Percentiles rank a stretch among this genome's conserved stretches.
These are phyloP conservation scores for Pseudocercospora vitis DNA, from an alignment of 2,329 filamentous ascomycete genomes.

Conservation along the genomic window DNA sequence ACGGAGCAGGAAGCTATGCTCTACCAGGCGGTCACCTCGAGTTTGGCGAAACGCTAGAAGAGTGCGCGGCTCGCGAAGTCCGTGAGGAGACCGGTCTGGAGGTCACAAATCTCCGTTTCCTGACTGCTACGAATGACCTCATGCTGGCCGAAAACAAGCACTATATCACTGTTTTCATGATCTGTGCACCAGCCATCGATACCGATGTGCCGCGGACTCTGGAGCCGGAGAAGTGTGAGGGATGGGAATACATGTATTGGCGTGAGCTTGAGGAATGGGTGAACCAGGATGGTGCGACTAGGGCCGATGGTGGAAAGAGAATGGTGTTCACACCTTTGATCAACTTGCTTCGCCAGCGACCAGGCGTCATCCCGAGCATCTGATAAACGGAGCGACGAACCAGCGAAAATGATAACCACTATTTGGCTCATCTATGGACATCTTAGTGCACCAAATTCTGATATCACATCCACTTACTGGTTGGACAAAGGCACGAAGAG, in stretches of 20 bases:
- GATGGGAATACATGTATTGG: conserved; percentile 57
- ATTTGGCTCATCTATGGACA: too few species aligned
- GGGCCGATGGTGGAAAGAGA: conserved; percentile 33
- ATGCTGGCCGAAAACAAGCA: conserved; percentile 64
- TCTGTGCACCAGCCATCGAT: conserved; percentile 52
- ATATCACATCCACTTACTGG: too few species aligned
- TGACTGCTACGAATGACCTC: conserved; percentile 66
- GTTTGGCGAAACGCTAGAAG: conserved; percentile 61
- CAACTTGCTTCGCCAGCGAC: conserved; percentile 46
- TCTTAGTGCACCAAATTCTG: too few species aligned
- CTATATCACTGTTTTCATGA: conserved; percentile 72
- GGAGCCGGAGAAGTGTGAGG: conserved; percentile 57
- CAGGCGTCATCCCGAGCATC: conserved; percentile 22
- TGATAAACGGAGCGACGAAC: conserved; percentile 4
- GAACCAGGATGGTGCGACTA: conserved; percentile 28
- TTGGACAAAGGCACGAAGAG: too few species aligned
- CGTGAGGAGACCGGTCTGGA: conserved; percentile 68
- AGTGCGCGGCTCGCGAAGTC: conserved; percentile 66
- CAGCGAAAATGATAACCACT: not conserved
- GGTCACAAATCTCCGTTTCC: conserved; percentile 54
- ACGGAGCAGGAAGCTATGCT: conserved; percentile 42
- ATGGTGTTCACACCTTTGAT: conserved; percentile 51
- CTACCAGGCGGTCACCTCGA: conserved; percentile 77
- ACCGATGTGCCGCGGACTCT: conserved; percentile 48
- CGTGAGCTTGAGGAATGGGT: conserved; percentile 42